Evolutionary conservation across 495 filamentous ascomycete species (phyloP), one percentile per base, ranked within the genome.

Genomic region (Hypoxylon rickii): DNA sequence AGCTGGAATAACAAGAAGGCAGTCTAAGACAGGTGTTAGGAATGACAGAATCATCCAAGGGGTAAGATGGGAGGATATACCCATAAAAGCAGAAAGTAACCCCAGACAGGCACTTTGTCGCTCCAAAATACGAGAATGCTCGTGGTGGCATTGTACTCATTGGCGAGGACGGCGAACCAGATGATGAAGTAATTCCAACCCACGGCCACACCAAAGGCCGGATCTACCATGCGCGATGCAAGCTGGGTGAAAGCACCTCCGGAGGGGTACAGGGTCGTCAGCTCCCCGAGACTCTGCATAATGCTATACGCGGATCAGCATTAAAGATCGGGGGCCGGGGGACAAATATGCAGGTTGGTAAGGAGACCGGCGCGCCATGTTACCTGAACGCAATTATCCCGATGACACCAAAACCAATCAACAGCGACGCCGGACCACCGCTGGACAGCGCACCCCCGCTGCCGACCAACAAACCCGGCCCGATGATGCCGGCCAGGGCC

Each of bases 141-240:
- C 16, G 78, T 79, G 15, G 83, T 82, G 47, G 79, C 79, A 11
- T 82, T 83, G 34, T 82, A 77, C 65, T 85, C 82, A 55, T 82
- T 80, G 39, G 80, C 74, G 37, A 85, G 65, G 8, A 83, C 78
- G 15, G 76, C 69, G 55, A 81, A 70, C 87, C 87, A 90, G 51
- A 80, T 77, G 50, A 89, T 80, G 61, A 83, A 84, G 61, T 90
- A 90, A 61, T 89, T 85, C 86, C 87, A 90, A 21, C 90, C 90
- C 58, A 96, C 90, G 31, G 90, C 87, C 55, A 92, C 91, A 29
- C 88, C 90, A 71, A 92, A 83, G 33, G 86, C 86, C 37, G 86
- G 84, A 65, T 89, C 86, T 45, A 90, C 81, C 56, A 92, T 84
- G 31, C 88, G 81, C 48, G 87, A 77, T 18, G 86, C 86, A 33